Percentiles rank a stretch among this genome's conserved stretches.
Conservation (phyloP, 31 red algal genomes). For the Pterothamnion heteromorphum region DNA sequence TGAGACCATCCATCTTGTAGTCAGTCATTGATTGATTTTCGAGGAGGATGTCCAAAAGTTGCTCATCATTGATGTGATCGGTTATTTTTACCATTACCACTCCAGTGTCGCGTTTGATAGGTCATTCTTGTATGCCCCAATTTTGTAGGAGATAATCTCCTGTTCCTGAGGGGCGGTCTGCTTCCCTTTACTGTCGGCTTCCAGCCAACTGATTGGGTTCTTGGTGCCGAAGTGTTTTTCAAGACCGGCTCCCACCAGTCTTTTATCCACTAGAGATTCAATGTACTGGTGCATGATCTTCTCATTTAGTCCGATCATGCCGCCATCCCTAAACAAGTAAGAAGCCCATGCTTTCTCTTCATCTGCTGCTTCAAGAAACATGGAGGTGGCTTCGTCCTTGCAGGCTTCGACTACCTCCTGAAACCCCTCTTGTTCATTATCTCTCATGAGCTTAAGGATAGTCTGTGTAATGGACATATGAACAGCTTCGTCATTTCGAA, state of each 20-base stretch:
- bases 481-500: not conserved
- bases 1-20: too few relatives aligned
- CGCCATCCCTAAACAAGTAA: conserved; percentile 5
- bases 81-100: too few relatives aligned
- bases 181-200: not conserved
- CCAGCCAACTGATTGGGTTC: conserved; percentile 17
- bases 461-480: conserved; percentile 1
- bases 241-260: not conserved
- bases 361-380: conserved; percentile 3
- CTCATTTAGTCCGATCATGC: conserved; percentile 28
- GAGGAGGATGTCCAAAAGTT: too few relatives aligned
- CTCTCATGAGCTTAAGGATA: not conserved
- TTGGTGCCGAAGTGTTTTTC: not conserved
- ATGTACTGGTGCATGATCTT: not conserved
- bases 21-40: too few relatives aligned
- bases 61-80: too few relatives aligned
- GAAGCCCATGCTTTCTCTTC: conserved; percentile 28
- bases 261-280: conserved; percentile 10
- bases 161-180: conserved; percentile 6
- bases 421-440: not conserved
- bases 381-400: not conserved
- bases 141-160: conserved; percentile 26
- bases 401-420: not conserved
- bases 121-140: conserved; percentile 24
- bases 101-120: too few relatives aligned